Base-by-base conservation (phyloP, 306 rosid species). In the Quercus rubra region DNA sequence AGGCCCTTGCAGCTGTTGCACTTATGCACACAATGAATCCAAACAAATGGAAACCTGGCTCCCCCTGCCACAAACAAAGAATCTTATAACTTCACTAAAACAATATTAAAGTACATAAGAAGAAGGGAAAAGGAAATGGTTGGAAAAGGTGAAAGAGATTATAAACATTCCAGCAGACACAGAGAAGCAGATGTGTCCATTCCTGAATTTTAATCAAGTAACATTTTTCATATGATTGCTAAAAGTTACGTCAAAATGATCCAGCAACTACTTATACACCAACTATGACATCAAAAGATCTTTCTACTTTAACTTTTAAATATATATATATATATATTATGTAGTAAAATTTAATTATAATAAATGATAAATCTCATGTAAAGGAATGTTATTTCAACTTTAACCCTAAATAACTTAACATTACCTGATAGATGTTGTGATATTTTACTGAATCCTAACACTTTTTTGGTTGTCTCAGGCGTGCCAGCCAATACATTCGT, bases 1-100 rank as follows among this genome's bases (percentile, higher is more conserved):
- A 95, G 62, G 99, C 99, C 88, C 99, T 95, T 66, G 99, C 99
- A 59, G 98, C 99, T 19, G 99, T 95, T 68, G 99, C 99, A 67
- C 94, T 85, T 64, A 95, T 79, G 88, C 99, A 95, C 97, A 95
- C 87, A n/a, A 93, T 52, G 87, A 95, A 95, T 80, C 98, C 99
- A 74, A 91, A 95, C 75, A 88, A 76, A 86, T 95, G 98, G 84
- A 95, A 95, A 35, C 96, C 90, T 3, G 99, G 99, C 78, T 95
- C 99, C 2, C 98, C 98, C 99, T 95, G 91, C 82, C 85, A 87
- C 80, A 85, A 90, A 56, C 82, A 86, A 80, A 58, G 80, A 84
- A 49, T 77, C 63, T 63, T 71, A 9, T 73, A 55, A 78, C 43
- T 75, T 55, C 70, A 71, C 62, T 69, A 63, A 84, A 82, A 57